Conservation (phyloP, 805 yeast species). For the Cyberlindnera americana region DNA sequence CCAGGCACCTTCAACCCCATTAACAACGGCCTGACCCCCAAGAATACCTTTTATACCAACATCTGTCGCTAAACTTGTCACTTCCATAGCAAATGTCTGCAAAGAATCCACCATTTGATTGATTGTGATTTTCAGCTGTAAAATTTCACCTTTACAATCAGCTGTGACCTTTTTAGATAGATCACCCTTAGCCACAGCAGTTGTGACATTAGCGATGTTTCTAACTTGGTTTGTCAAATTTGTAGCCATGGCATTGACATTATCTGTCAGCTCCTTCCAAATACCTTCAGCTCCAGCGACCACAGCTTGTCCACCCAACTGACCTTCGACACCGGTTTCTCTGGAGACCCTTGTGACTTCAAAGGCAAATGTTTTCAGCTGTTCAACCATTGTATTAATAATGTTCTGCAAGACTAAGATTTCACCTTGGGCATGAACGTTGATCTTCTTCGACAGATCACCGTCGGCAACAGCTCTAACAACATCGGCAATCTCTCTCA, state of each 20-base stretch:
- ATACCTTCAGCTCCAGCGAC: slow-evolving; percentile 82
- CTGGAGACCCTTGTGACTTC: slow-evolving; percentile 86
- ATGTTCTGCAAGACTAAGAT: slow-evolving; percentile 80
- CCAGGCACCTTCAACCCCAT: slow-evolving; percentile 91
- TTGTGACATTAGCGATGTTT: slow-evolving; percentile 83
- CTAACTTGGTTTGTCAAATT: slow-evolving; percentile 85
- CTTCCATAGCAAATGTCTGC: slow-evolving; percentile 85
- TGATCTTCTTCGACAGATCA: slow-evolving; percentile 76
- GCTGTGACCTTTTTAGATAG: slow-evolving; percentile 81
- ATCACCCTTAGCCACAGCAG: slow-evolving; percentile 88
- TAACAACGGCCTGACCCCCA: slow-evolving; percentile 89
- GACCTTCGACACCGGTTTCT: slow-evolving; percentile 86
- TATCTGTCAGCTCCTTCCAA: slow-evolving; percentile 86
- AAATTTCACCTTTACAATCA: slow-evolving; percentile 86
- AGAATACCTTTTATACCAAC: slow-evolving; percentile 91
- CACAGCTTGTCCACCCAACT: slow-evolving; percentile 84
- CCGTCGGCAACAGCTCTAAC: slow-evolving; percentile 93
- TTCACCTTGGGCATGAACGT: slow-evolving; percentile 89
- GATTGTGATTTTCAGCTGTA: slow-evolving; percentile 80
- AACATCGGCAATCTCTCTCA: slow-evolving; percentile 83
- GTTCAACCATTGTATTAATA: slow-evolving; percentile 87
- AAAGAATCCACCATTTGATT: slow-evolving; percentile 91
- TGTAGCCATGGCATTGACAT: slow-evolving; percentile 87
- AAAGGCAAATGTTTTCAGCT: slow-evolving; percentile 79
- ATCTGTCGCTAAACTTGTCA: slow-evolving; percentile 85